phyloP scores from a whole-genome alignment of 2,329 filamentous ascomycete species.

The Penicillium concentricum region DNA sequence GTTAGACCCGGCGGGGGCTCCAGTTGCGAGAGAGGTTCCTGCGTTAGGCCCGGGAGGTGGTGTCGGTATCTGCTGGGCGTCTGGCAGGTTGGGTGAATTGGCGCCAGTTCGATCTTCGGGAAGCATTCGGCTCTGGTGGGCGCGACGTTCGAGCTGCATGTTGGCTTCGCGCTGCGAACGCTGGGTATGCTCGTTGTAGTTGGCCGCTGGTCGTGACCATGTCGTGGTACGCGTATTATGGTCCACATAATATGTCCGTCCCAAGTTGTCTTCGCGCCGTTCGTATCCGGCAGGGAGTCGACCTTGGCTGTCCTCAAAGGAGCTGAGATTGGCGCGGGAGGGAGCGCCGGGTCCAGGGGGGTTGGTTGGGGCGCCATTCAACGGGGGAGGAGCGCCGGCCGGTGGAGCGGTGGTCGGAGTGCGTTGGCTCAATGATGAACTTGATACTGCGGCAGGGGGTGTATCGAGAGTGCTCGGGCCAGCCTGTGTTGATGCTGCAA shows the following conservation, averaged over 20 bases:
- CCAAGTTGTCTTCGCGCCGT: conserved; percentile 88
- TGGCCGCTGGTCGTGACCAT: conserved; percentile 85
- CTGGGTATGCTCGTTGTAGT: conserved; percentile 72
- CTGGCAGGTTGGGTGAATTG: conserved; percentile 76
- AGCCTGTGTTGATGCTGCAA: conserved; percentile 27
- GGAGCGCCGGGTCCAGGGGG: conserved; percentile 40
- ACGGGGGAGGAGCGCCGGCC: conserved; percentile 40
- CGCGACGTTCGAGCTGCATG: conserved; percentile 86
- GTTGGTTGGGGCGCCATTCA: conserved; percentile 38
- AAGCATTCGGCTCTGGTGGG: conserved; percentile 92
- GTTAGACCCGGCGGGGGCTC: conserved; percentile 40
- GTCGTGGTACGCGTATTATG: conserved; percentile 96
- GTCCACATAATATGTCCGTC: conserved; percentile 96
- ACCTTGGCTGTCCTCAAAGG: conserved; percentile 95
- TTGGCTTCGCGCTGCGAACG: conserved; percentile 81
- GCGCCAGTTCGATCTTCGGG: conserved; percentile 93
- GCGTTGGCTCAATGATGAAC: conserved; percentile 36
- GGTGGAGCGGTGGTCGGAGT: conserved; percentile 37
- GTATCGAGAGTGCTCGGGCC: conserved; percentile 31
- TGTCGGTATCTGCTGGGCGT: conserved; percentile 45
- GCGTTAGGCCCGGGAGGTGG: conserved; percentile 43
- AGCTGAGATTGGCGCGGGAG: conserved; percentile 67
- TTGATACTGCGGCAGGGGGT: conserved; percentile 32
- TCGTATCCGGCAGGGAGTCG: conserved; percentile 93
- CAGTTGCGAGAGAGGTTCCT: conserved; percentile 34